Evolutionary conservation across 441 rosid species (phyloP).

Genomic region (Erysimum cheiri): DNA sequence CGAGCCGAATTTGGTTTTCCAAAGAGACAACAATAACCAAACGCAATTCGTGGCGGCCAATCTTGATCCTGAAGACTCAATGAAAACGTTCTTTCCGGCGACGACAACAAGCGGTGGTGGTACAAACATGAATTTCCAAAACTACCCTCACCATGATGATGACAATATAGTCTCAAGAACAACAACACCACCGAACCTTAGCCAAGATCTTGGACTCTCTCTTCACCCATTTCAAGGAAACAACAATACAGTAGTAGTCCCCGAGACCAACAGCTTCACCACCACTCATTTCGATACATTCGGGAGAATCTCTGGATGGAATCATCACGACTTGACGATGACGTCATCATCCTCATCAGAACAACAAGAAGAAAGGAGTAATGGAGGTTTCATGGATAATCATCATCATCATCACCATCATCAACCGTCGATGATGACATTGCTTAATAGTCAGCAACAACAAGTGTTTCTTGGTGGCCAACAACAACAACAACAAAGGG

Average conservation of each 20-base stretch:
- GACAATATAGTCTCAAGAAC: slow-evolving; percentile 54
- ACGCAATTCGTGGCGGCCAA: slow-evolving; percentile 43
- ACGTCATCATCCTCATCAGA: slow-evolving; percentile 41
- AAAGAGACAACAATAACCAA: slow-evolving; percentile 38
- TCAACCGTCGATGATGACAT: slow-evolving; percentile 46
- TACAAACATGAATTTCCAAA: slow-evolving; percentile 53
- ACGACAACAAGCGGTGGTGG: slow-evolving; percentile 40
- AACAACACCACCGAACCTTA: slow-evolving; percentile 45
- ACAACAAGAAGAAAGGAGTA: slow-evolving; percentile 47
- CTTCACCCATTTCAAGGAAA: slow-evolving; percentile 55
- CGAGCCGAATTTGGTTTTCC: slow-evolving; percentile 47
- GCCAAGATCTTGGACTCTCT: slow-evolving; percentile 59
- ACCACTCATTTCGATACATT: slow-evolving; percentile 46
- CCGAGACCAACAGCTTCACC: slow-evolving; percentile 40
- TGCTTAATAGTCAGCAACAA: slow-evolving; percentile 44
- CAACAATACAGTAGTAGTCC: slow-evolving; percentile 36
- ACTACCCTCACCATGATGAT: slow-evolving; percentile 49
- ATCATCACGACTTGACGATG: slow-evolving; percentile 44
- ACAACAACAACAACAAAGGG: slow-evolving; percentile 59
- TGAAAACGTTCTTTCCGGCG: slow-evolving; percentile 58
- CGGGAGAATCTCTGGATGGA: slow-evolving; percentile 56
- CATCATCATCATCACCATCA: slow-evolving; percentile 48
- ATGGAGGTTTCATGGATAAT: slow-evolving; percentile 56
- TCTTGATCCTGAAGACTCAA: slow-evolving; percentile 46
- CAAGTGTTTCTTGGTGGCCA: slow-evolving; percentile 48